Evolutionary conservation across 768 basidiomycete species (phyloP).

Genomic region (Russula virescens): DNA sequence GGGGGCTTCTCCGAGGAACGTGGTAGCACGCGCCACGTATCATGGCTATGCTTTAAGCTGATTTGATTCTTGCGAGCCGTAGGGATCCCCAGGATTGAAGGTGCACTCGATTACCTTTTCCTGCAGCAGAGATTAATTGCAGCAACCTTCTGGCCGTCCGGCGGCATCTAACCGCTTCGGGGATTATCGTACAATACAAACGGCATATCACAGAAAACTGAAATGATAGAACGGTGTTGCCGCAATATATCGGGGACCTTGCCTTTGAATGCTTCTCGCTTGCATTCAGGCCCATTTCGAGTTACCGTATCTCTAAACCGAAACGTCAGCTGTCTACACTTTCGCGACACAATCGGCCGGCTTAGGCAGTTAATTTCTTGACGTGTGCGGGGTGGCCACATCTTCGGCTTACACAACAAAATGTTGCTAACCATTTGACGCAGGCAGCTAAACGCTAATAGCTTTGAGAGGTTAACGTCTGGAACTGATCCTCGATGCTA

Average conservation of each 20-base stretch:
- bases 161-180: conserved; percentile 7
- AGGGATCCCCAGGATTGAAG: conserved; percentile 1
- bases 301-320: not conserved
- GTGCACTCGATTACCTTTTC: not conserved
- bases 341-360: not conserved
- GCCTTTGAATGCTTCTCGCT: conserved; percentile 13
- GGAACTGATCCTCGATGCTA: conserved; percentile 1
- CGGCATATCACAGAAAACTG: not conserved
- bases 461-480: not conserved
- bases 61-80: not conserved
- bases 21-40: no score
- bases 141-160: not conserved
- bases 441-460: not conserved
- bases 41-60: not conserved
- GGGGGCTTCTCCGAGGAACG: no score
- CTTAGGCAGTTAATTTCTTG: not conserved
- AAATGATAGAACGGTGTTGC: no score
- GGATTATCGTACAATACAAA: not conserved
- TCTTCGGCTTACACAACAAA: conserved; percentile 3
- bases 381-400: not conserved
- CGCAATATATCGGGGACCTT: conserved; percentile 5
- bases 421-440: no score
- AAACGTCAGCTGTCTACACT: not conserved
- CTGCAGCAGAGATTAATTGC: not conserved
- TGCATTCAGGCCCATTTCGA: not conserved